phyloP scores from a whole-genome alignment of 139 green algal genomes.

The Klebsormidium nitens region DNA sequence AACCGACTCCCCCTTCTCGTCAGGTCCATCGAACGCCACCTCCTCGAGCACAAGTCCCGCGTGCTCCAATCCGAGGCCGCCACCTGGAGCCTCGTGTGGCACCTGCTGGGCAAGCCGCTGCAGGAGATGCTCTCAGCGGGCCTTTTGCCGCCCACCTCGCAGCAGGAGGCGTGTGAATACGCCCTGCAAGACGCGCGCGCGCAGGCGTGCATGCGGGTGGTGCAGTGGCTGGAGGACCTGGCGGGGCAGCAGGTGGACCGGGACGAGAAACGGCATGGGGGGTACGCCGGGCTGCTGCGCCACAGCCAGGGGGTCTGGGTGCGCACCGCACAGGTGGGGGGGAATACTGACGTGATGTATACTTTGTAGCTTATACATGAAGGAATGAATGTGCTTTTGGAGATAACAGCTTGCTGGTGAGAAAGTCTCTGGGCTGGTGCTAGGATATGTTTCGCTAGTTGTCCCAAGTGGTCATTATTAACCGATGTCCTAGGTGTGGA shows the following conservation, averaged over 20 bases:
- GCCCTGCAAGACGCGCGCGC: conserved; percentile 13
- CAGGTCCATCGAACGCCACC: conserved; percentile 16
- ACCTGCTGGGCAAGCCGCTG: conserved; percentile 9
- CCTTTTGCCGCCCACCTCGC: conserved; percentile 16
- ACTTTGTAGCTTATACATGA: no score
- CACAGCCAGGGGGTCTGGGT: no score
- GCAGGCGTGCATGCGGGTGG: conserved; percentile 20
- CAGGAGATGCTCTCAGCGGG: not conserved
- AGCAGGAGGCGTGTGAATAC: conserved; percentile 26
- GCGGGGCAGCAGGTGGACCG: conserved; percentile 22
- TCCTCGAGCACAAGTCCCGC: conserved; percentile 11
- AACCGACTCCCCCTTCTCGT: no score
- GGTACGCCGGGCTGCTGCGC: no score
- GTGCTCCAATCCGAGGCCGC: conserved; percentile 23
- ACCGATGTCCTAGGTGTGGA: no score
- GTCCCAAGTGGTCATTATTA: no score
- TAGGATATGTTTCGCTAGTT: no score
- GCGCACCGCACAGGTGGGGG: no score
- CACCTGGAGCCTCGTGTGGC: conserved; percentile 36
- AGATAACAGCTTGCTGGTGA: no score
- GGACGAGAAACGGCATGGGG: not conserved
- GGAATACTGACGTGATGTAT: no score
- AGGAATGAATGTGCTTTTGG: no score
- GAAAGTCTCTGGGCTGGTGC: no score
- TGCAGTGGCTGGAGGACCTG: conserved; percentile 35